Percentiles rank a stretch among this genome's conserved stretches.
Evolutionary conservation across 2,329 filamentous ascomycete genomes (phyloP).

Genomic region (Chrysosporium queenslandicum): DNA sequence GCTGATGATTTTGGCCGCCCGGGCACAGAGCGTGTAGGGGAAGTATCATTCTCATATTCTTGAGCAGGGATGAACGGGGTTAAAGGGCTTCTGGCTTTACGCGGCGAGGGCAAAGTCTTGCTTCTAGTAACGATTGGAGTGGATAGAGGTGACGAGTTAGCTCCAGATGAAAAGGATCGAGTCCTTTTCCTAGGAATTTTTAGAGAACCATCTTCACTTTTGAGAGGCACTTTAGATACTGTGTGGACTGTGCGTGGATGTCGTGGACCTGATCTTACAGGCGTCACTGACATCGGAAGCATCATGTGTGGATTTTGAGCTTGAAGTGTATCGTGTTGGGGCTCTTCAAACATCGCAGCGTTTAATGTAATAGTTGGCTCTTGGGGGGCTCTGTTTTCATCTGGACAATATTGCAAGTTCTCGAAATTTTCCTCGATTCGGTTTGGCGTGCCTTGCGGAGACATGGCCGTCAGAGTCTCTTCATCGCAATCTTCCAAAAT

Average conservation of each 20-base stretch:
- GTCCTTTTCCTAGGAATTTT: slow-evolving; percentile 39
- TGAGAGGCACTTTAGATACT: slow-evolving; percentile 66
- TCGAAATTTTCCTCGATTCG: not conserved
- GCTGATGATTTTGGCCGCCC: slow-evolving; percentile 13
- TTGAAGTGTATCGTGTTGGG: slow-evolving; percentile 21
- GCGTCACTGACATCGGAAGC: slow-evolving; percentile 43
- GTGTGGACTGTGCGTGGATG: slow-evolving; percentile 55
- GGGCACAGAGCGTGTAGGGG: slow-evolving; percentile 9
- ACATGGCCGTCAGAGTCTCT: slow-evolving; percentile 40
- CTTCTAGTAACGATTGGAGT: slow-evolving; percentile 24
- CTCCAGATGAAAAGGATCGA: slow-evolving; percentile 45
- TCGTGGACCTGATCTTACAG: slow-evolving; percentile 40
- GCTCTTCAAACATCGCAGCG: slow-evolving; percentile 18
- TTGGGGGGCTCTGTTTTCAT: slow-evolving; percentile 47
- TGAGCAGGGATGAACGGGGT: slow-evolving; percentile 10
- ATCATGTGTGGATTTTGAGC: slow-evolving; percentile 18
- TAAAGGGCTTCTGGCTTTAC: slow-evolving; percentile 11
- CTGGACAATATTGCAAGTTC: slow-evolving; percentile 20
- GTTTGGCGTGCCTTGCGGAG: not conserved
- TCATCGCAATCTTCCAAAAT: slow-evolving; percentile 11
- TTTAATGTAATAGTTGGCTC: slow-evolving; percentile 19
- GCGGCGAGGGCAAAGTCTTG: slow-evolving; percentile 22
- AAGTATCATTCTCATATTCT: slow-evolving; percentile 1
- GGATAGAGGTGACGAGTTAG: slow-evolving; percentile 21
- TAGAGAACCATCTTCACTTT: slow-evolving; percentile 47